Evolutionary conservation across 1,139 yeast species (phyloP), one percentile per base, ranked within the genome.

Genomic region (Suhomyces atakaporum): DNA sequence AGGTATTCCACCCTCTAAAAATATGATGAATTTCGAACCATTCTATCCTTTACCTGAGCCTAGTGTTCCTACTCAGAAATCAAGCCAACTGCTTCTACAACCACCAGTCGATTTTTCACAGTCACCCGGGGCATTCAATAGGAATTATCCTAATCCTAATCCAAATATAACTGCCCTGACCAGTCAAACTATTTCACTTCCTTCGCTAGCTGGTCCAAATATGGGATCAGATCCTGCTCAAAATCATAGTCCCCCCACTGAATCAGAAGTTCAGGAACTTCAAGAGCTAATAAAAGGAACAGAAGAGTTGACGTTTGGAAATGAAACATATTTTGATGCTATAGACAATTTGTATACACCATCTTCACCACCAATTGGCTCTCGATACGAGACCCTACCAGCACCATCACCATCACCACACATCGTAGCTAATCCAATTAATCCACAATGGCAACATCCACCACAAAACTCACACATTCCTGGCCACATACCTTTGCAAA

Each of bases 1-100:
- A 26, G 60, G 59, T 1, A 45, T 56, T n/a, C 39, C 49, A 3
- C 61, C 62, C 1, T 49, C 49, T 15, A 34, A 42, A 18, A 58
- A 58, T 31, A 58, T 58, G 60, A 56, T 58, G 62, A 58, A 58
- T 31, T 53, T 29, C 27, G 54, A 55, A 3, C 62, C 62, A 1
- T 55, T 58, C 40, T 47, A 54, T 25, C 59, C 59, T 0, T 32
- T 48, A 14, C 62, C 62, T 3, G 21, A 29, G 9, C 60, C 60
- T 7, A 37, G 42, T 7, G 45, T 47, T 3, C 51, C 53, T 1
- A 46, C 37, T 4, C 49, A 25, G 20, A 18, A 8, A 5, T 6
- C 20, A 18, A 18, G 20, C 20, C 20, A 6, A 8, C 20, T 18
- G 20, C 20, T 18, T 18, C 20, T 18, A 31, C 24, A n/a, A 7